Conservation (phyloP, 768 basidiomycete genomes). For the Boletus rubropictus region DNA sequence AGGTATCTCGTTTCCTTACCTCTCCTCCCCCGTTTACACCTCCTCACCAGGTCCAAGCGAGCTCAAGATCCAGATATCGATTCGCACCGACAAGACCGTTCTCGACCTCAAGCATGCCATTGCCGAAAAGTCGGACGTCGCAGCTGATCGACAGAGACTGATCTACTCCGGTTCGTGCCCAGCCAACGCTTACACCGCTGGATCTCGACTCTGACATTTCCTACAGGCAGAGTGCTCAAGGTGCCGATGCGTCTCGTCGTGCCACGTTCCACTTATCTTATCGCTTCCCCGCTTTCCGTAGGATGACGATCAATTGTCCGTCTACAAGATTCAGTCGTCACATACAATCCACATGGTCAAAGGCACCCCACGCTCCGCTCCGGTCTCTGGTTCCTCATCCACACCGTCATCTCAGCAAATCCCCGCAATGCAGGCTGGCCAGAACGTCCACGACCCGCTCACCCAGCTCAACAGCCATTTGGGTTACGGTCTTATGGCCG, state of each 20-base stretch:
- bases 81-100: conserved; percentile 79
- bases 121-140: conserved; percentile 78
- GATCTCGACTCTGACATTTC: neutral
- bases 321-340: conserved; percentile 85
- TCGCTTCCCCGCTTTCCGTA: conserved; percentile 25
- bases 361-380: conserved; percentile 50
- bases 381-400: conserved; percentile 34
- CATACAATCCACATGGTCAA: conserved; percentile 96
- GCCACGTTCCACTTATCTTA: conserved; percentile 1
- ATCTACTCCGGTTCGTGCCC: conserved; percentile 78
- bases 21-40: neutral
- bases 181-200: neutral
- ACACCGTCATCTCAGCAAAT: conserved; percentile 40
- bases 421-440: conserved; percentile 87
- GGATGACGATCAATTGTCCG: conserved; percentile 78
- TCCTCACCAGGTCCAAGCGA: conserved; percentile 68
- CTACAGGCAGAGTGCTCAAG: conserved; percentile 66
- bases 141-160: conserved; percentile 80
- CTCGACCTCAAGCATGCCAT: conserved; percentile 87
- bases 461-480: conserved; percentile 74
- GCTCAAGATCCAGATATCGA: conserved; percentile 84
- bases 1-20: conserved; percentile 35
- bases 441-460: conserved; percentile 82
- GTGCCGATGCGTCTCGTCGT: conserved; percentile 28
- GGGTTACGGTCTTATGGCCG: conserved; percentile 76